Conservation (phyloP, 2,329 filamentous ascomycete species). For the Chaetomium sp. region DNA sequence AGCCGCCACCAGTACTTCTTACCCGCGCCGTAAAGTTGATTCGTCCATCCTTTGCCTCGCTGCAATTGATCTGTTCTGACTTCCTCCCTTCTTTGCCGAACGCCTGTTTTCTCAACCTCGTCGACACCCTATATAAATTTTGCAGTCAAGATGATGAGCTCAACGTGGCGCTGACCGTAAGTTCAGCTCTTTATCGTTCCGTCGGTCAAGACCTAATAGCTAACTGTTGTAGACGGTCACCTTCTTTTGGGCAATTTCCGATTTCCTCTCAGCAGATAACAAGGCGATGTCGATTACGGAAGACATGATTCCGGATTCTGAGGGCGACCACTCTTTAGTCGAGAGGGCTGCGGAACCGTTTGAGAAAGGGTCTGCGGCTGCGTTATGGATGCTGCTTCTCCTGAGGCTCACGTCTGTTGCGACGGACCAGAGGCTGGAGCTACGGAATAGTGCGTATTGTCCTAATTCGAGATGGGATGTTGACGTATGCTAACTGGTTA, state of each 20-base stretch:
- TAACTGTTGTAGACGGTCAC: constrained; percentile 63
- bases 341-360: constrained; percentile 54
- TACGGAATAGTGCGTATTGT: constrained; percentile 61
- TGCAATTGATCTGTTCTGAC: constrained; percentile 91
- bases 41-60: constrained; percentile 77
- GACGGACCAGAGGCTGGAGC: constrained; percentile 63
- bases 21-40: constrained; percentile 69
- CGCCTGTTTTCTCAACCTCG: constrained; percentile 66
- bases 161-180: constrained; percentile 86
- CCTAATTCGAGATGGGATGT: neutral
- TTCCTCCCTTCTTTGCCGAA: constrained; percentile 71
- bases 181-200: constrained; percentile 22
- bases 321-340: constrained; percentile 48
- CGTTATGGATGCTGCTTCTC: constrained; percentile 72
- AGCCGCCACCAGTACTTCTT: constrained; percentile 32
- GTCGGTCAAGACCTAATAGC: neutral
- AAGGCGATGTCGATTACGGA: constrained; percentile 52
- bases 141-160: constrained; percentile 85
- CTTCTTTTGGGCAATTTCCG: constrained; percentile 92
- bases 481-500: constrained; percentile 30
- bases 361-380: constrained; percentile 57
- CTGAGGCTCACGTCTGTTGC: constrained; percentile 65
- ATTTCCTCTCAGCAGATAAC: constrained; percentile 65
- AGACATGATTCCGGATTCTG: constrained; percentile 46
- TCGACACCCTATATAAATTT: constrained; percentile 85